phyloP scores from a whole-genome alignment of 148 eudicot species.

The Spergularia bocconei region DNA sequence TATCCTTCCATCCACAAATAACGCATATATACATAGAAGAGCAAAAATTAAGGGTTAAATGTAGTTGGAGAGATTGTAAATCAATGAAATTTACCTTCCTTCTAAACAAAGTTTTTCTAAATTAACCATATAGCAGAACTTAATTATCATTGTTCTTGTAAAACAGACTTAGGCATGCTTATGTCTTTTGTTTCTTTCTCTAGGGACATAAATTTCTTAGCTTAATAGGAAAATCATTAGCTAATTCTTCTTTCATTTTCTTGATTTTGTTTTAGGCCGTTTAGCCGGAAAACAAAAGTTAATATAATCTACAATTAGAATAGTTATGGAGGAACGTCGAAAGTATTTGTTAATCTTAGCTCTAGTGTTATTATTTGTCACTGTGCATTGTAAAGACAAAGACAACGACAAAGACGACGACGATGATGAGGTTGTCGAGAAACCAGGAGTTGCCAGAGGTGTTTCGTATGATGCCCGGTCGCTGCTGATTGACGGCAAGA shows the following conservation, averaged over 20 bases:
- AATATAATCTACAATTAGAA: neutral
- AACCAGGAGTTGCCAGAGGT: constrained; percentile 32
- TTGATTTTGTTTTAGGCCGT: neutral
- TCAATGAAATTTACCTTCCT: neutral
- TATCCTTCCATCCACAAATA: constrained; percentile 6
- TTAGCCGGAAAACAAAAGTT: neutral
- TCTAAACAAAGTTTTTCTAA: neutral
- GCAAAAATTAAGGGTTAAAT: neutral
- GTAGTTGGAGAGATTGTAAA: neutral
- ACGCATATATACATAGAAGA: neutral
- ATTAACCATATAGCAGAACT: neutral
- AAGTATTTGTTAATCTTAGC: constrained; percentile 13
- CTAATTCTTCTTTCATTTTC: neutral
- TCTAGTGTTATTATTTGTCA: constrained; percentile 8
- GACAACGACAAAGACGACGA: constrained; percentile 47
- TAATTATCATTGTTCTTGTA: neutral
- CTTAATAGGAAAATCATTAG: neutral
- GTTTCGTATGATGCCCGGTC: constrained; percentile 33
- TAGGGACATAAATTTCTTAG: neutral
- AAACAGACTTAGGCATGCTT: neutral
- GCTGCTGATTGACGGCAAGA: constrained; percentile 41
- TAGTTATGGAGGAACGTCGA: constrained; percentile 20
- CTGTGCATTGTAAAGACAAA: constrained; percentile 36
- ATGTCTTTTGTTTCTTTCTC: neutral
- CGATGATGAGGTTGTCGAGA: constrained; percentile 53